Base-by-base conservation (phyloP, 768 basidiomycete genomes). In the Coprinopsis marcescibilis region DNA sequence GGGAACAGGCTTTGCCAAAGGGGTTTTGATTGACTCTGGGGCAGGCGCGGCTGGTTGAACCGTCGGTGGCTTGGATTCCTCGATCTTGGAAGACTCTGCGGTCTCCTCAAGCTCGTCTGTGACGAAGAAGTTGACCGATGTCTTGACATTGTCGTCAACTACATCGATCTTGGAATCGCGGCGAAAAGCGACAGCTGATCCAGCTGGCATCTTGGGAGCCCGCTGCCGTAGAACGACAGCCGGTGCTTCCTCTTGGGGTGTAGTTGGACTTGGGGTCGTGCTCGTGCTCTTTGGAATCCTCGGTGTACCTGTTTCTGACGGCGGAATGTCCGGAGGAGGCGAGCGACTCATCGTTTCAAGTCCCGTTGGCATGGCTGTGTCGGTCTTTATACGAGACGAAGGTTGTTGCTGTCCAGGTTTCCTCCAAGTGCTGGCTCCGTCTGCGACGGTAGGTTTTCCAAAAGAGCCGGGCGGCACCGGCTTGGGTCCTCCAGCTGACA, bases 111-210 rank as follows among this genome's bases (percentile, higher is more conserved):
- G 58, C 62, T 91, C 89, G 57, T 88, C 90, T 46, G 69, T 76
- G 36, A 91, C 85, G 38, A 81, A 86, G 66, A 92, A 92, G 52
- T 77, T 81, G 48, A 89, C 84, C 8, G 70, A 52, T 13, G 70
- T 59, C 45, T 71, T 75, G 3, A 71, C 54, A 54, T 79, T 75
- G 29, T 66, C 65, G 47, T 68, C 70, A 25, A 74, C 69, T 13
- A 64, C 61, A 46, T 80, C 77, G 29, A 79, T 71, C 25, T 73
- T 71, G 5, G 78, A 78, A 58, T 80, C 77, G 30, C 84, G 81
- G 61, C 82, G 82, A 63, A 86, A 85, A 27, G 81, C 85, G 45
- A 89, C 81, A 33, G 73, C 75, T 37, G 83, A 80, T 17, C 85
- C 85, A 43, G 67, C 77, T 40, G 85, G 84, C 75, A 86, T 77